phyloP scores from a whole-genome alignment of 106 monocot genomes.

The Apostasia ramifera region DNA sequence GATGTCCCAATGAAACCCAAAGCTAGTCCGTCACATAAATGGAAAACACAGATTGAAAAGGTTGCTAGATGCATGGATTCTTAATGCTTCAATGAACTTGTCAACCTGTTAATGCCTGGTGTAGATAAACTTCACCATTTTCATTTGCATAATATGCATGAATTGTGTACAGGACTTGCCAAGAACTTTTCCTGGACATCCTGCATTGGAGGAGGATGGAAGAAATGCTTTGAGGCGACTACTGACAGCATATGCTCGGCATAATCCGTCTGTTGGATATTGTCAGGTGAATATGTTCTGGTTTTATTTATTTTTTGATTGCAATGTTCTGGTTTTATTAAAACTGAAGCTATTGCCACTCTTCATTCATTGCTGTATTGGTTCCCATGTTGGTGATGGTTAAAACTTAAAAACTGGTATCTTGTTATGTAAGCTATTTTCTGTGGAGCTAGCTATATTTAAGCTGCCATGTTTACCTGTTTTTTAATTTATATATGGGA shows the following conservation, averaged over 20 bases:
- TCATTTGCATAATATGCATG: neutral
- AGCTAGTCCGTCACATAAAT: constrained; percentile 56
- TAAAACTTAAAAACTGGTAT: no score
- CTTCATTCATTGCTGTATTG: neutral
- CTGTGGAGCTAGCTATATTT: no score
- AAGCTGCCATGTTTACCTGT: no score
- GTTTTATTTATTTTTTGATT: no score
- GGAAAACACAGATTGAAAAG: constrained; percentile 99
- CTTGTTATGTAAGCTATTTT: no score
- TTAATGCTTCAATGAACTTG: neutral
- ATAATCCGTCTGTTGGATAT: constrained; percentile 98
- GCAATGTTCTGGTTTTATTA: neutral
- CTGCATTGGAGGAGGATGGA: constrained; percentile 90
- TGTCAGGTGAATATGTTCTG: constrained; percentile 60
- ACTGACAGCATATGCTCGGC: constrained; percentile 96
- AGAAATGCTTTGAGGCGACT: constrained; percentile 97
- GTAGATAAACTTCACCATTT: constrained; percentile 3
- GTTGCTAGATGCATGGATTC: constrained; percentile 19
- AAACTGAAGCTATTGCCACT: neutral
- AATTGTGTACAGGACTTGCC: constrained; percentile 74
- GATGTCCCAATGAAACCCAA: constrained; percentile 17
- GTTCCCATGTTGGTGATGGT: neutral
- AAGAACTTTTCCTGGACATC: constrained; percentile 97
- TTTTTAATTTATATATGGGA: no score
- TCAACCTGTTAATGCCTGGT: neutral